Base-by-base conservation (phyloP, 2,329 filamentous ascomycete genomes). In the Hypomyces rosellus region DNA sequence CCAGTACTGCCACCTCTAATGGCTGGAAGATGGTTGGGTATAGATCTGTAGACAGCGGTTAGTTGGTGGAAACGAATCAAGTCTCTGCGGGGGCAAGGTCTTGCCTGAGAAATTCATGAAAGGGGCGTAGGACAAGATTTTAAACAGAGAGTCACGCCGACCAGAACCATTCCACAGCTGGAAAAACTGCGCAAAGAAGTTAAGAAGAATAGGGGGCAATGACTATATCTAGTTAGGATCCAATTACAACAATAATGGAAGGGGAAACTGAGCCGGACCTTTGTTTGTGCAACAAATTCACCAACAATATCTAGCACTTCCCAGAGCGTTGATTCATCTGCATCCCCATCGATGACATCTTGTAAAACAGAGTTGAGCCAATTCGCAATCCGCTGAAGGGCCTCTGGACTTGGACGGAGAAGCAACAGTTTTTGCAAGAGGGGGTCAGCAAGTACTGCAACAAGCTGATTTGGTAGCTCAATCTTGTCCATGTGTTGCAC, bases 391-490 rank as follows among this genome's bases (percentile, higher is more conserved):
- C 82, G 73, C 46, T 70, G 69, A 25, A 73, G 67, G 12, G 73
- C 74, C 45, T 75, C 71, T 14, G 71, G 68, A 34, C 79, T 76
- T 2, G 84, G 78, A 45, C 80, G 77, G 30, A 88, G 69, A n/a
- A 87, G 69, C 34, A 89, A 70, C 20, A 92, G 73, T 62, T 92
- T 93, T 63, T 92, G 88, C 1, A 92, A 76, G 30, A 95, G 72
- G 3, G 85, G 85, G 61, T 95, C 87, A 2, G 79, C 80, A 13
- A 95, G 71, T 4, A 88, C 82, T 5, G 89, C 87, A 38, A 90
- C 82, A 2, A 95, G 74, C 66, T 95, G 89, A 55, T 87, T 90
- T 0, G 89, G 89, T 38, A 90, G 71, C 65, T 93, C 87, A 22
- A 95, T 83, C 57, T 78, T 86, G 58, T 95, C 88, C 8, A 95